Evolutionary conservation across 2,329 filamentous ascomycete species (phyloP).

Genomic region (Diaporthe sp.): DNA sequence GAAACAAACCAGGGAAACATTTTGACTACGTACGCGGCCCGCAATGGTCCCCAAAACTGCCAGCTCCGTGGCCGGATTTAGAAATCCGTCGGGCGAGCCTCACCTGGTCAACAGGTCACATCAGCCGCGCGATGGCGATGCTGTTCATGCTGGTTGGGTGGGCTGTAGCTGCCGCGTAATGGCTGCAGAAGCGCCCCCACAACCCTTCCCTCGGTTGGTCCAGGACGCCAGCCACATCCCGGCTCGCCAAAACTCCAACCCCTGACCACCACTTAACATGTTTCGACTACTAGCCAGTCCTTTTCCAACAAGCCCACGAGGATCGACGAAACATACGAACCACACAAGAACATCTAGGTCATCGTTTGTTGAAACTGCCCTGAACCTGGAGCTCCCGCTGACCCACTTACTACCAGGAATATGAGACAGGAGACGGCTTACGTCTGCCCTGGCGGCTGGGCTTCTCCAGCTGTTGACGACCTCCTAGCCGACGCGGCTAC

Average conservation of each 20-base stretch:
- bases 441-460: constrained; percentile 4
- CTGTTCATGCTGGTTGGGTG: constrained; percentile 1
- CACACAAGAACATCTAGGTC: neutral
- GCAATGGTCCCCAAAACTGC: neutral
- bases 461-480: neutral
- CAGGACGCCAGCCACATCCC: neutral
- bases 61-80: constrained; percentile 4
- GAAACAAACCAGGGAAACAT: constrained; percentile 12
- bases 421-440: constrained; percentile 19
- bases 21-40: constrained; percentile 11
- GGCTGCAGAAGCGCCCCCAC: constrained; percentile 10
- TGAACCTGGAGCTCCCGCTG: neutral
- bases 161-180: constrained; percentile 12
- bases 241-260: neutral
- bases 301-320: neutral
- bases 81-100: neutral
- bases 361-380: neutral
- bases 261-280: constrained; percentile 15
- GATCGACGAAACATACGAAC: constrained; percentile 7
- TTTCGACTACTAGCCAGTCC: constrained; percentile 13
- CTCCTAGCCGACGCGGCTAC: constrained; percentile 2
- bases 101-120: neutral
- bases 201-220: neutral
- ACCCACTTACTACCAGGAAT: neutral
- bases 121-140: neutral